These are phyloP conservation scores for Luzula sylvatica DNA, from an alignment of 176 grass and related monocot genomes.

Conservation along the genomic window DNA sequence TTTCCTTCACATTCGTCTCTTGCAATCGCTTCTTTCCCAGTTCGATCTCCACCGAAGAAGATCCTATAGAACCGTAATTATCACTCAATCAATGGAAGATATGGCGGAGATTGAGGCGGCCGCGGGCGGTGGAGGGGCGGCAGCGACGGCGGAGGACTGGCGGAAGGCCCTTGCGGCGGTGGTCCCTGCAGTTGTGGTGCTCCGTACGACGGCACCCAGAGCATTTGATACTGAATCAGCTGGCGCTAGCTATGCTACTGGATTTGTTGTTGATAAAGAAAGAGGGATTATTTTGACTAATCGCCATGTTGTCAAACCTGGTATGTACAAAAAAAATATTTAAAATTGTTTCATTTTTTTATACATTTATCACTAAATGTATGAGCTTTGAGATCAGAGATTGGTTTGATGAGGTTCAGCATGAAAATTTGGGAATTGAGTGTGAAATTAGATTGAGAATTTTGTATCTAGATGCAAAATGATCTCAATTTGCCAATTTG, in stretches of 20 bases:
- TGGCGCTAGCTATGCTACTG: slow-evolving; percentile 93
- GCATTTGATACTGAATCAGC: slow-evolving; percentile 93
- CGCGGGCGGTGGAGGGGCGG: slow-evolving; percentile 14
- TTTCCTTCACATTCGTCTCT: not conserved
- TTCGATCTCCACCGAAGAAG: not conserved
- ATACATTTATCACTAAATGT: no score
- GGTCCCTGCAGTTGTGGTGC: slow-evolving; percentile 86
- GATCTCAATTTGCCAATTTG: not conserved
- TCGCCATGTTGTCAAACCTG: slow-evolving; percentile 92
- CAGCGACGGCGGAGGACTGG: slow-evolving; percentile 88
- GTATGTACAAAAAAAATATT: slow-evolving; percentile 17
- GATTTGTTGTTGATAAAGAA: slow-evolving; percentile 89
- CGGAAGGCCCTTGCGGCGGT: slow-evolving; percentile 64
- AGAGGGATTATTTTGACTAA: slow-evolving; percentile 95
- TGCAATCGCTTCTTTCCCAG: not conserved
- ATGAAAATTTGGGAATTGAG: slow-evolving; percentile 1
- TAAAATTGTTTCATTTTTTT: not conserved
- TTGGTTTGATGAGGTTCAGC: slow-evolving; percentile 4
- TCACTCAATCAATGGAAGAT: slow-evolving; percentile 68
- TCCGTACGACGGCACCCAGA: slow-evolving; percentile 79
- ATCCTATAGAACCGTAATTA: slow-evolving; percentile 3
- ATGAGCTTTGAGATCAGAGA: not conserved
- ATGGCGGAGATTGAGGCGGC: slow-evolving; percentile 13
- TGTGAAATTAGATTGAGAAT: slow-evolving; percentile 5
- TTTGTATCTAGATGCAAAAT: not conserved